Percentiles rank a stretch among this genome's conserved stretches.
Conservation (phyloP, 1,284 basidiomycete species). For the Sporisorium reilianum region DNA sequence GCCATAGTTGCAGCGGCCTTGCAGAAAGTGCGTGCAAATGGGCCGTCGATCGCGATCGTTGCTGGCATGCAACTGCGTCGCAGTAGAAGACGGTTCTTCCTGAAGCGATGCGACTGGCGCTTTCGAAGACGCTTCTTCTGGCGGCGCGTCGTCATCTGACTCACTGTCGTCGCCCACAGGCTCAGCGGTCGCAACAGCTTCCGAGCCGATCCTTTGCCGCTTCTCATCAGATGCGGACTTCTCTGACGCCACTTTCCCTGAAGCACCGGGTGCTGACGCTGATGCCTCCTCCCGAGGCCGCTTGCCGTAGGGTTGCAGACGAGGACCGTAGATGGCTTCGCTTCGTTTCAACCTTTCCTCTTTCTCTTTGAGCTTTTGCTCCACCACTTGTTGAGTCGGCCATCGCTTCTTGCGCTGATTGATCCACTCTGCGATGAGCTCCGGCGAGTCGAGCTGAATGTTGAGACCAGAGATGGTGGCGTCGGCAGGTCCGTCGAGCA, state of each 20-base stretch:
- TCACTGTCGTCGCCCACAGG: constrained; percentile 12
- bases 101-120: constrained; percentile 1
- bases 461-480: constrained; percentile 66
- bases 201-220: not conserved
- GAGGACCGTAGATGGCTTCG: constrained; percentile 36
- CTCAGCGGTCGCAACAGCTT: not conserved
- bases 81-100: not conserved
- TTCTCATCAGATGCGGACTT: not conserved
- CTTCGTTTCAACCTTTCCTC: constrained; percentile 38
- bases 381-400: constrained; percentile 56
- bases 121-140: constrained; percentile 38
- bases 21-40: constrained; percentile 52
- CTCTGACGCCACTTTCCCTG: not conserved
- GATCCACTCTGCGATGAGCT: constrained; percentile 67
- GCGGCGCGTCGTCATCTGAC: constrained; percentile 28
- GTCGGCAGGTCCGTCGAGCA: constrained; percentile 57
- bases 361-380: constrained; percentile 53
- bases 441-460: constrained; percentile 64
- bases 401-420: constrained; percentile 66
- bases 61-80: not conserved
- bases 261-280: not conserved
- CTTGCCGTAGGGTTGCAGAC: constrained; percentile 19
- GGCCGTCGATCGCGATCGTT: constrained; percentile 22
- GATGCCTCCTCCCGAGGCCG: constrained; percentile 12
- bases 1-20: constrained; percentile 59